Base-by-base conservation (phyloP, 495 filamentous ascomycete genomes). In the Friedmanniomyces simplex region DNA sequence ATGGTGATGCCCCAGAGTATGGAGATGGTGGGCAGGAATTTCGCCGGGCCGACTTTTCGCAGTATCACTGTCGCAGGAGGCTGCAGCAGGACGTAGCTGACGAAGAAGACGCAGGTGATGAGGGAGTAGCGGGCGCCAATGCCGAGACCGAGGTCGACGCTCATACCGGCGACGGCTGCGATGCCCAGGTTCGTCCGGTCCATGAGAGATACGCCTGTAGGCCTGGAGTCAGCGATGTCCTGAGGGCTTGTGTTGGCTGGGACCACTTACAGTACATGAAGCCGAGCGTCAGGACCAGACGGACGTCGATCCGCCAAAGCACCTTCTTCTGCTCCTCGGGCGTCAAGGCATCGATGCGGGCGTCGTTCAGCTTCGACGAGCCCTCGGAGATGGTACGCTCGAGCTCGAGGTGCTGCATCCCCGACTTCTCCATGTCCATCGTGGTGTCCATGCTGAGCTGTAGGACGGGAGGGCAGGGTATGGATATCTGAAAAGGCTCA, bases 121-220 rank as follows among this genome's bases (percentile, higher is more conserved):
- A 54, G 49, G n/a, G 18, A 28, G 53, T 61, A 61, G n/a, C 58
- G 58, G 28, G 30, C 24, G 34, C 58, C 60, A 12, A 50, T 43
- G 7, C 37, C 24, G n/a, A 53, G 41, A 14, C 12, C 42, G 2
- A 61, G 36, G 28, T 61, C 58, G 42, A 54, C 54, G 10, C 7
- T 20, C 50, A 58, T 54, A 22, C 78, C 83, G 28, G 82, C 83
- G 58, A 88, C 77, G 28, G 74, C 74, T 45, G 85, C 84, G 37
- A 74, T 75, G 50, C 77, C 75, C 61, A 87, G 61, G 66, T 88
- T 88, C 6, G 82, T 85, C 2, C 85, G 71, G 67, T 87, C 84
- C 78, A 87, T 83, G 52, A 87, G 65, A 28, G 73, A 78, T 57
- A 84, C 73, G 61, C 28, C 28, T 32, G 28, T 32, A 32, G 28